Conservation (phyloP, 441 rosid species). For the Manihot esculenta region DNA sequence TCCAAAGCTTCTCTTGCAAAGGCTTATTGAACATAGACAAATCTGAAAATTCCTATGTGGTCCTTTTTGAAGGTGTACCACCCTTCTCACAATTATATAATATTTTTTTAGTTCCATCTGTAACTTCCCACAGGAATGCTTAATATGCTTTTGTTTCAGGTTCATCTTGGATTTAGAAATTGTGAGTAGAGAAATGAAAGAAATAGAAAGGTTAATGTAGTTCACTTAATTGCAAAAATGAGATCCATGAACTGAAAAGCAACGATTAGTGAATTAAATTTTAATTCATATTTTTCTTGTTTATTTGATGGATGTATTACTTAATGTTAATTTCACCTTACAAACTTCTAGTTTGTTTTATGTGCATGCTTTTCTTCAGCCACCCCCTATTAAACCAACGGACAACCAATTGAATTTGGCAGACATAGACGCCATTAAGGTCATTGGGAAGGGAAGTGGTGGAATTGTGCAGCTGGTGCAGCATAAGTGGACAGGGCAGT, state of each 20-base stretch:
- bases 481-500: slow-evolving; percentile 97
- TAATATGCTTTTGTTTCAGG: background rate
- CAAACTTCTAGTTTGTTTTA: background rate
- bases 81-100: background rate
- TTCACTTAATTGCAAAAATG: background rate
- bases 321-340: background rate
- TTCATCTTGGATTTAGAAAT: background rate
- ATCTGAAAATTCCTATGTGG: background rate
- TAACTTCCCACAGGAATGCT: background rate
- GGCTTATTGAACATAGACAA: background rate
- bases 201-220: background rate
- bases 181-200: background rate
- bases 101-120: background rate
- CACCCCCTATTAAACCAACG: slow-evolving; percentile 70
- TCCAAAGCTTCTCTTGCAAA: background rate
- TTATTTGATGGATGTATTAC: background rate
- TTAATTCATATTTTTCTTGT: background rate
- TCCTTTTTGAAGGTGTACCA: background rate
- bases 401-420: slow-evolving; percentile 83
- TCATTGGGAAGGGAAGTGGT: slow-evolving; percentile 92
- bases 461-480: slow-evolving; percentile 95
- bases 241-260: background rate
- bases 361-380: slow-evolving; percentile 44
- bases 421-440: slow-evolving; percentile 75
- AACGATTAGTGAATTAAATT: background rate